Conservation (phyloP, 257 asterid species). For the Fraxinus quadrangulata region DNA sequence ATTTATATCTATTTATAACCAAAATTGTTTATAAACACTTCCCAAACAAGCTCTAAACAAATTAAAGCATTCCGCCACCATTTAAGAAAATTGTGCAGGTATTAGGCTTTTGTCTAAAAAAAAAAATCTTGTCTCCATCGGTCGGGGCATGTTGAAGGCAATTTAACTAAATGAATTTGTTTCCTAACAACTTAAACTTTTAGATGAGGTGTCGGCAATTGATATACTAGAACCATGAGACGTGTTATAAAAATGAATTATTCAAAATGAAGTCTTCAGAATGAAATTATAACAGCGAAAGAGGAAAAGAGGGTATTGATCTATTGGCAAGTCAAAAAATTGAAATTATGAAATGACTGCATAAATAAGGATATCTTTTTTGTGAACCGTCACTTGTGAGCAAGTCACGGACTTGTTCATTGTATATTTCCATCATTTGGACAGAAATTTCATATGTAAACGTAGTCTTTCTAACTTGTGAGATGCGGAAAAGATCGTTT, state of each 20-base stretch:
- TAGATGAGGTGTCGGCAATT: background rate
- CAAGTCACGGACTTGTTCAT: constrained; percentile 97
- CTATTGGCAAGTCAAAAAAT: background rate
- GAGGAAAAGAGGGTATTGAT: background rate
- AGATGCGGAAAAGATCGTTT: constrained; percentile 71
- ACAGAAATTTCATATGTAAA: constrained; percentile 72
- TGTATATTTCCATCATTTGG: constrained; percentile 96
- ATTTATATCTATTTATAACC: no score
- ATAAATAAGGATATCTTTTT: constrained; percentile 77
- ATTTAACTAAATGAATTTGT: background rate
- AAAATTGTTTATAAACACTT: no score
- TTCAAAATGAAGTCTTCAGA: background rate
- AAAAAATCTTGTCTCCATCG: background rate
- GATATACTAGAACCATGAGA: background rate
- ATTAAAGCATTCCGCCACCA: background rate
- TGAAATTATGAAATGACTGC: background rate
- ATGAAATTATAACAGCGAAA: background rate
- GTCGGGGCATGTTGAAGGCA: background rate
- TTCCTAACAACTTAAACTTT: background rate
- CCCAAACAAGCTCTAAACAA: no score
- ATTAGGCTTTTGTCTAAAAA: no score
- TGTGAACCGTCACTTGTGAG: constrained; percentile 61
- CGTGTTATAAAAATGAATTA: background rate
- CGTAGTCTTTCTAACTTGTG: constrained; percentile 58
- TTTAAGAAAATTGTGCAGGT: background rate